Evolutionary conservation across 2,329 filamentous ascomycete species (phyloP).

Genomic region (Emergomyces orientalis): DNA sequence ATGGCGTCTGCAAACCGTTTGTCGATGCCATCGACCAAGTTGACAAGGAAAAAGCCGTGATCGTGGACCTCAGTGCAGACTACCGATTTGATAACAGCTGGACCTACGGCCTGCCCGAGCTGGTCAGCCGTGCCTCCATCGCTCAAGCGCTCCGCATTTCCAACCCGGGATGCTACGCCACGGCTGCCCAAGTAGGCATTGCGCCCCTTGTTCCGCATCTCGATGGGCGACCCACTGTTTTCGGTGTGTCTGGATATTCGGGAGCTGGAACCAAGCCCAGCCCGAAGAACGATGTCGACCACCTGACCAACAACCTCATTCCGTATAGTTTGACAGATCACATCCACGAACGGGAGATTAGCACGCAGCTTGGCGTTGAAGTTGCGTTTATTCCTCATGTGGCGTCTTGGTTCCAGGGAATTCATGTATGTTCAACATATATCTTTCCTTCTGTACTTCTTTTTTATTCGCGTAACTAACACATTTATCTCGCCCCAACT

Average conservation of each 20-base stretch:
- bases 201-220: constrained; percentile 71
- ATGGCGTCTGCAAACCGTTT: constrained; percentile 87
- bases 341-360: constrained; percentile 90
- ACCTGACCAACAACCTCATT: constrained; percentile 78
- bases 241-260: constrained; percentile 88
- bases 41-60: constrained; percentile 59
- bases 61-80: constrained; percentile 93
- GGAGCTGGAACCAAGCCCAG: constrained; percentile 91
- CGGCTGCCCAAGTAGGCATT: constrained; percentile 82
- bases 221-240: constrained; percentile 68
- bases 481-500: constrained; percentile 1
- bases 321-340: constrained; percentile 88
- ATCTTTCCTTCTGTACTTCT: not conserved
- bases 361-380: constrained; percentile 60
- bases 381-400: constrained; percentile 90
- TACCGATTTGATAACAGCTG: constrained; percentile 79
- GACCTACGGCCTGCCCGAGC: constrained; percentile 86
- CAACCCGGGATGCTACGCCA: constrained; percentile 94
- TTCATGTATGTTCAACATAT: constrained; percentile 47
- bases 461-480: constrained; percentile 9
- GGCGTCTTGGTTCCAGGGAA: constrained; percentile 94
- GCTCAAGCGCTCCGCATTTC: constrained; percentile 70
- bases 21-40: constrained; percentile 76
- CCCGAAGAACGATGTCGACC: constrained; percentile 82
- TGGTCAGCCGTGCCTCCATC: constrained; percentile 67